Evolutionary conservation across 805 yeast species (phyloP), one percentile per base, ranked within the genome.

Genomic region (Kluyveromyces nonfermentans): DNA sequence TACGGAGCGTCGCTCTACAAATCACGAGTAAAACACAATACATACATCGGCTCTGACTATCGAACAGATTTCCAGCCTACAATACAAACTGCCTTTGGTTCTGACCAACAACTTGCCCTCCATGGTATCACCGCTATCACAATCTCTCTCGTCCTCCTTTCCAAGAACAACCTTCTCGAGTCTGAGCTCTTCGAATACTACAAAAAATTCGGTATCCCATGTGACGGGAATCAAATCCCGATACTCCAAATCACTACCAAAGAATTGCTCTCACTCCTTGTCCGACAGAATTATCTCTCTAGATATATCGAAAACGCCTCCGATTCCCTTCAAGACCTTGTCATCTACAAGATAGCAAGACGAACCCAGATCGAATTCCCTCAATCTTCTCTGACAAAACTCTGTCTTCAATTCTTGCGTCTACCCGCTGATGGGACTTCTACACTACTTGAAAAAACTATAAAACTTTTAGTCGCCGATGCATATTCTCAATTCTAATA

Each of bases 351-450:
- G 17, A 41, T 59, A 1, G 65, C 64, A 2, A 53, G 58, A 48
- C 44, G 63, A 35, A 53, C 64, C 4, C 55, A 49, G 32, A 47
- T 46, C 2, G 65, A 60, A 33, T 57, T 61, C 38, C 51, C 46
- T 6, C 25, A 53, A 21, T 48, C 50, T 7, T 43, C 60, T 2
- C 44, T 61, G 12, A 45, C 50, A 3, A 37, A 15, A 16, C 33
- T 59, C 42, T 51, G 59, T 16, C 45, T 47, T 25, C 47, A 51
- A 30, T 45, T 56, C 5, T 46, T 57, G 50, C 52, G 50, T 2
- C 33, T 58, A 3, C 44, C 46, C 8, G 47, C 41, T 4, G 51
- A 44, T 12, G 57, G 55, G 35, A 20, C 44, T 2, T 44, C 44
- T 1, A 38, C 41, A n/a, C 9, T 25, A 25, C 37, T 59, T 30